Conservation (phyloP, 176 grass and related monocot genomes). For the Triticum urartu region DNA sequence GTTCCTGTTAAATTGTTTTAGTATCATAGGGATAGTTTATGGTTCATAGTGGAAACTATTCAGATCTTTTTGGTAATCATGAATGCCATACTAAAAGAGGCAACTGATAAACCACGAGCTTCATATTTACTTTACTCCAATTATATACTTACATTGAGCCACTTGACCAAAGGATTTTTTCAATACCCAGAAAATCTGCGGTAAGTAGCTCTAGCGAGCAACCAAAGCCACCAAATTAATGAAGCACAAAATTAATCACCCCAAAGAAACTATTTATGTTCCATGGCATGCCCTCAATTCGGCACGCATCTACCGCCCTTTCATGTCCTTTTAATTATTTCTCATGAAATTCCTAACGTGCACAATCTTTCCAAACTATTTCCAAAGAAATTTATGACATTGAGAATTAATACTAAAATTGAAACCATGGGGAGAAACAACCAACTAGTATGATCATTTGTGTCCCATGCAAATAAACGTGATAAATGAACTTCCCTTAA, state of each 20-base stretch:
- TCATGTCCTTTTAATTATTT: too few species aligned
- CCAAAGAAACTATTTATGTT: constrained; percentile 20
- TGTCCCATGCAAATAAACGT: too few species aligned
- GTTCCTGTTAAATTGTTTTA: neutral
- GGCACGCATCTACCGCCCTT: neutral
- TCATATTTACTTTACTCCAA: neutral
- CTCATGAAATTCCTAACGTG: too few species aligned
- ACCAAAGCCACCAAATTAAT: constrained; percentile 9
- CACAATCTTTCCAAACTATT: too few species aligned
- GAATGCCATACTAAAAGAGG: constrained; percentile 1
- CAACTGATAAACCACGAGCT: constrained; percentile 16
- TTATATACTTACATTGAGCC: constrained; percentile 28
- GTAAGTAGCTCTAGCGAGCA: neutral
- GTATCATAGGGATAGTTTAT: neutral
- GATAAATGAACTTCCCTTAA: too few species aligned
- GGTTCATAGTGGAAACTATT: too few species aligned
- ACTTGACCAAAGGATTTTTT: constrained; percentile 25
- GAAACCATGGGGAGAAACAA: too few species aligned
- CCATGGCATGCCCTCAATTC: constrained; percentile 14
- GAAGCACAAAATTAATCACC: neutral
- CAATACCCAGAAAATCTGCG: too few species aligned
- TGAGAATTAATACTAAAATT: too few species aligned
- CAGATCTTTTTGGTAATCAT: neutral
- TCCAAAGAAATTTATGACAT: too few species aligned
- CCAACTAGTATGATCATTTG: too few species aligned